A percentile compares a stretch with the other conserved stretches of the same genome.
Evolutionary conservation across 208 protist genomes (phyloP).

Genomic region (Leishmania gerbilli): DNA sequence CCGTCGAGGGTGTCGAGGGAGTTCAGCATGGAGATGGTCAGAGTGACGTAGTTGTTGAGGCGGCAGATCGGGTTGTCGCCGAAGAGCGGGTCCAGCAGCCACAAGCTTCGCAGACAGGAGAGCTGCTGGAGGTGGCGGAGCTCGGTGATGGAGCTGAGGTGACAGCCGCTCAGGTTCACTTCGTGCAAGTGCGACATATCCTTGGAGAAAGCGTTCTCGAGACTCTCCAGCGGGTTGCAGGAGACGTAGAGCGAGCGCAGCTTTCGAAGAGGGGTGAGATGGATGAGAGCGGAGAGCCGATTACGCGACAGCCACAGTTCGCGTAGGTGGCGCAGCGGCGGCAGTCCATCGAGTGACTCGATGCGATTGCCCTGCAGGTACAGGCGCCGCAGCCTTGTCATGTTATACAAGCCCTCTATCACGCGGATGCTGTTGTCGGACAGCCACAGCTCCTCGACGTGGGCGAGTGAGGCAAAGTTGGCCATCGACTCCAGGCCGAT

Average conservation of each 20-base stretch:
- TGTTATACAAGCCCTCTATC: conserved; percentile 76
- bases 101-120: conserved; percentile 67
- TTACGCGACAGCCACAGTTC: conserved; percentile 89
- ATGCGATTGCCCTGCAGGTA: conserved; percentile 89
- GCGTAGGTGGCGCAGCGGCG: conserved; percentile 57
- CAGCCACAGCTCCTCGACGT: conserved; percentile 91
- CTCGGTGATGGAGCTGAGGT: conserved; percentile 86
- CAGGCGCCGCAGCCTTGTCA: conserved; percentile 71
- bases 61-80: conserved; percentile 91
- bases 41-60: conserved; percentile 95
- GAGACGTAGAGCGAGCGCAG: conserved; percentile 81
- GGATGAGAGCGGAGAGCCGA: conserved; percentile 43
- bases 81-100: conserved; percentile 91
- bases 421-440: conserved; percentile 81
- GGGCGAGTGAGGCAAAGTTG: conserved; percentile 53
- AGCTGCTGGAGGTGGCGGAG: conserved; percentile 78
- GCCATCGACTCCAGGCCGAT: conserved; percentile 75
- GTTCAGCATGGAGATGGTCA: conserved; percentile 75
- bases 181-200: conserved; percentile 69
- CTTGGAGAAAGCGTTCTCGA: conserved; percentile 54
- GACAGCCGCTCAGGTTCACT: conserved; percentile 90
- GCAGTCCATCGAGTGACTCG: conserved; percentile 76
- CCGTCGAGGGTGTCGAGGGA: conserved; percentile 84
- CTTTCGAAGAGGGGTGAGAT: conserved; percentile 57
- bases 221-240: conserved; percentile 68